Conservation (phyloP, 306 rosid species). For the Fragaria iinumae region DNA sequence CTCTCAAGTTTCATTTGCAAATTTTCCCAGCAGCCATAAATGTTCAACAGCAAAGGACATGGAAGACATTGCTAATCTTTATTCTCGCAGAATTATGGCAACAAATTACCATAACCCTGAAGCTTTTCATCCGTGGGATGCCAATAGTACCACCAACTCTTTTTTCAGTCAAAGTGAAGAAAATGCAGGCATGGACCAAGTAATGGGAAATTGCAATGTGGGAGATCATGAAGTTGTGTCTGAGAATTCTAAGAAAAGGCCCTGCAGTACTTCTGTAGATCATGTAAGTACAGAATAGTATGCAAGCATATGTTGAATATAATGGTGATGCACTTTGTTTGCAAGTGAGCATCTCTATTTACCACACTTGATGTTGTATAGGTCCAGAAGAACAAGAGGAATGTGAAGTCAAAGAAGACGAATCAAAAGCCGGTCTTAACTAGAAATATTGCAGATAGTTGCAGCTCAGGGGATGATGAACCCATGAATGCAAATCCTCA, state of each 20-base stretch:
- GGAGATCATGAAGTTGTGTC: conserved; percentile 27
- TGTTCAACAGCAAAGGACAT: conserved; percentile 19
- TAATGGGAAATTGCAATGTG: conserved; percentile 33
- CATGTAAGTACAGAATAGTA: conserved; percentile 34
- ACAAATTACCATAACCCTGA: conserved; percentile 35
- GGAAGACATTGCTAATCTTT: conserved; percentile 26
- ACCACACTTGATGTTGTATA: conserved; percentile 8
- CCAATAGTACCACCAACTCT: conserved; percentile 13
- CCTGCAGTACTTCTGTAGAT: conserved; percentile 38
- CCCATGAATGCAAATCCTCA: conserved; percentile 38
- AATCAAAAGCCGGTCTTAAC: conserved; percentile 25
- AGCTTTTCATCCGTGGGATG: conserved; percentile 33
- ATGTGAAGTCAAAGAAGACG: conserved; percentile 44
- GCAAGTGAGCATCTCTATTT: neutral
- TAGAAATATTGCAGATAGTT: conserved; percentile 47
- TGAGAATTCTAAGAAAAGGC: conserved; percentile 50
- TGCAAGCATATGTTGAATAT: neutral
- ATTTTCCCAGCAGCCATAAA: conserved; percentile 46
- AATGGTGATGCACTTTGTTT: neutral
- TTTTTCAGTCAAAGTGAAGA: conserved; percentile 33
- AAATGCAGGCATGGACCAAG: conserved; percentile 28
- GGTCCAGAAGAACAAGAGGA: conserved; percentile 48
- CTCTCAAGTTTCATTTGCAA: conserved; percentile 46
- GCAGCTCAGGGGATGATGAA: conserved; percentile 63
- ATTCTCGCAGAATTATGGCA: conserved; percentile 24